Percentiles rank a stretch among this genome's conserved stretches.
Conservation (phyloP, 139 green algal genomes). For the Coelastrella sp. region DNA sequence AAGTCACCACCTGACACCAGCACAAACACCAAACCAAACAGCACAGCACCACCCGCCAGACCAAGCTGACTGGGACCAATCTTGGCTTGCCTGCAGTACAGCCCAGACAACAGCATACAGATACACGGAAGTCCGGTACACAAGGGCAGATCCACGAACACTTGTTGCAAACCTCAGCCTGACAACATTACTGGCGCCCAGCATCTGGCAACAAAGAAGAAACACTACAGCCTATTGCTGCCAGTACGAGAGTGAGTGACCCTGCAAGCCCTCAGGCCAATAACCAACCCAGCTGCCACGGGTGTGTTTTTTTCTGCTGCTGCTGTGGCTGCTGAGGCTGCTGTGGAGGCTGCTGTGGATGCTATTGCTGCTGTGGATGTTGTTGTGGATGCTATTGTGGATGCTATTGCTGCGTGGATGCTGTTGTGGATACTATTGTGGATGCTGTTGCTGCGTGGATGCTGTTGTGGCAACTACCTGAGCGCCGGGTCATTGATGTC, state of each 20-base stretch:
- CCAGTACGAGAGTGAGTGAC: too few species aligned
- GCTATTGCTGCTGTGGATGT: background rate
- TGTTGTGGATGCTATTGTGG: too few species aligned
- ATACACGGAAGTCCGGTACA: background rate
- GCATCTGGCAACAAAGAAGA: too few species aligned
- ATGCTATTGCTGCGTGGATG: background rate
- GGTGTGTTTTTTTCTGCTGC: too few species aligned
- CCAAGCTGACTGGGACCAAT: constrained; percentile 66
- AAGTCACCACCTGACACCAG: constrained; percentile 62
- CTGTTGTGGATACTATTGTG: background rate
- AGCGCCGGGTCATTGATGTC: constrained; percentile 67
- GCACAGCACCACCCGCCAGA: constrained; percentile 55
- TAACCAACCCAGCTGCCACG: too few species aligned
- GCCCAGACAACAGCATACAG: background rate
- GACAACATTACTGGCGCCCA: background rate
- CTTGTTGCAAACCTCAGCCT: background rate
- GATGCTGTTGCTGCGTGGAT: background rate
- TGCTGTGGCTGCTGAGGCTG: background rate
- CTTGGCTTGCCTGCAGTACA: constrained; percentile 47
- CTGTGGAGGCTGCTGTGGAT: background rate
- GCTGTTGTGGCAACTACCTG: constrained; percentile 8
- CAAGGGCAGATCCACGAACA: background rate
- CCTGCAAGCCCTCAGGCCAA: too few species aligned
- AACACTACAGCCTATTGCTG: too few species aligned
- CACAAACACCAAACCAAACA: constrained; percentile 60